A percentile compares a stretch with the other conserved stretches of the same genome.
phyloP scores from a whole-genome alignment of 768 basidiomycete genomes.

The Mycena rosella region DNA sequence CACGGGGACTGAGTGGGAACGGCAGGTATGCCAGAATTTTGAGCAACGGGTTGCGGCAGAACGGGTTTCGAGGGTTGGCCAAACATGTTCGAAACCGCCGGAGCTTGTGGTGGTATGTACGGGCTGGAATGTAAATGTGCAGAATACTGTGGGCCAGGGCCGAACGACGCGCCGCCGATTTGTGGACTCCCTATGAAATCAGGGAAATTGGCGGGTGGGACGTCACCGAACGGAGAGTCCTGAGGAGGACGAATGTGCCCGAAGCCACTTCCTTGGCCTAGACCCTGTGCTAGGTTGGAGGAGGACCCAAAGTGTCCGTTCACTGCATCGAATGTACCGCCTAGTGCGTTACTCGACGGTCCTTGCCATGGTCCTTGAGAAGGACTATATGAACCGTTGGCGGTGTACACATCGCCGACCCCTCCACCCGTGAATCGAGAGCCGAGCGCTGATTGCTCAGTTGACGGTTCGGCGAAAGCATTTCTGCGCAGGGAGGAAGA shows the following conservation, averaged over 20 bases:
- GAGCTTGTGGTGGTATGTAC: conserved; percentile 27
- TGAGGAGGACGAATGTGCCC: conserved; percentile 26
- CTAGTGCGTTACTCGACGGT: conserved; percentile 38
- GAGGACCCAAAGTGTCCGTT: conserved; percentile 27
- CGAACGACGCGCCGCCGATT: conserved; percentile 18
- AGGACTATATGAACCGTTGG: conserved; percentile 49
- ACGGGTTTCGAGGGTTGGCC: conserved; percentile 35
- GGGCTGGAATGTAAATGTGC: conserved; percentile 32
- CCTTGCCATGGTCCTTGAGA: conserved; percentile 53
- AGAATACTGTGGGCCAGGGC: conserved; percentile 35
- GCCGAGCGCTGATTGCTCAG: conserved; percentile 51
- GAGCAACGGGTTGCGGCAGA: conserved; percentile 33
- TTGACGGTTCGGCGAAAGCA: conserved; percentile 54
- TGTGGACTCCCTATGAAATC: conserved; percentile 27
- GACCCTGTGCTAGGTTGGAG: conserved; percentile 10
- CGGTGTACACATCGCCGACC: conserved; percentile 50
- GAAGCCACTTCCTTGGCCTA: conserved; percentile 30
- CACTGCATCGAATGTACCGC: conserved; percentile 32
- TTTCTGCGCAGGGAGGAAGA: conserved; percentile 51
- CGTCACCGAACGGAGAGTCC: conserved; percentile 9
- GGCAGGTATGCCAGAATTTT: conserved; percentile 33
- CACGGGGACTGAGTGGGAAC: conserved; percentile 52
- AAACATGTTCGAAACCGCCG: conserved; percentile 23
- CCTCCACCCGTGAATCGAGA: conserved; percentile 32
- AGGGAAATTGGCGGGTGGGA: conserved; percentile 16